These are phyloP conservation scores for Tylopilus felleus DNA, from an alignment of 768 basidiomycete genomes.

Conservation along the genomic window DNA sequence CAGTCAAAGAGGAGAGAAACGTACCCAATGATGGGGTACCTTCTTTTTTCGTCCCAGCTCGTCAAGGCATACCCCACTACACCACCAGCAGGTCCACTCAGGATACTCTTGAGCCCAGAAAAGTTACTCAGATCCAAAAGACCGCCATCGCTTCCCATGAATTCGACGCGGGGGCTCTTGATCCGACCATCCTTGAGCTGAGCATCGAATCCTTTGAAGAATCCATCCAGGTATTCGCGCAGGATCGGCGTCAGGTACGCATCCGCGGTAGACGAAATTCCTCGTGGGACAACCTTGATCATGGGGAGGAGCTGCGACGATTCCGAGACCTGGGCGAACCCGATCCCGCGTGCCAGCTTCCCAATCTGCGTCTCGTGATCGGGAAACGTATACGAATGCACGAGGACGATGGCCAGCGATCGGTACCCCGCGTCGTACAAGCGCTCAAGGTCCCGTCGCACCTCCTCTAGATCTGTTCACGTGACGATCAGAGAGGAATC, in stretches of 20 bases:
- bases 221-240: conserved; percentile 80
- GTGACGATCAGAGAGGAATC: not conserved
- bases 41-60: conserved; percentile 78
- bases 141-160: conserved; percentile 95
- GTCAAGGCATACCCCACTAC: conserved; percentile 89
- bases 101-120: conserved; percentile 88
- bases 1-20: conserved; percentile 22
- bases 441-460: conserved; percentile 60
- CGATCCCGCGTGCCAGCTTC: conserved; percentile 67
- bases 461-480: conserved; percentile 45
- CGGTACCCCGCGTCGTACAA: conserved; percentile 83
- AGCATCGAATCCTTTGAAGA: conserved; percentile 84
- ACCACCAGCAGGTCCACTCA: conserved; percentile 92
- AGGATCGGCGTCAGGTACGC: conserved; percentile 94
- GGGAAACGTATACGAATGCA: conserved; percentile 91
- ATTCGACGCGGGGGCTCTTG: conserved; percentile 75
- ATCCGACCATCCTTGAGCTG: conserved; percentile 60
- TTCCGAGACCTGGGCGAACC: conserved; percentile 88
- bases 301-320: conserved; percentile 86
- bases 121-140: conserved; percentile 79
- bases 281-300: conserved; percentile 95
- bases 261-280: conserved; percentile 89
- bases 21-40: conserved; percentile 80
- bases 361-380: conserved; percentile 79
- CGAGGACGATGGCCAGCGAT: conserved; percentile 83